These are phyloP conservation scores for Fusarium chuoi DNA, from an alignment of 2,329 filamentous ascomycete genomes.

Conservation along the genomic window DNA sequence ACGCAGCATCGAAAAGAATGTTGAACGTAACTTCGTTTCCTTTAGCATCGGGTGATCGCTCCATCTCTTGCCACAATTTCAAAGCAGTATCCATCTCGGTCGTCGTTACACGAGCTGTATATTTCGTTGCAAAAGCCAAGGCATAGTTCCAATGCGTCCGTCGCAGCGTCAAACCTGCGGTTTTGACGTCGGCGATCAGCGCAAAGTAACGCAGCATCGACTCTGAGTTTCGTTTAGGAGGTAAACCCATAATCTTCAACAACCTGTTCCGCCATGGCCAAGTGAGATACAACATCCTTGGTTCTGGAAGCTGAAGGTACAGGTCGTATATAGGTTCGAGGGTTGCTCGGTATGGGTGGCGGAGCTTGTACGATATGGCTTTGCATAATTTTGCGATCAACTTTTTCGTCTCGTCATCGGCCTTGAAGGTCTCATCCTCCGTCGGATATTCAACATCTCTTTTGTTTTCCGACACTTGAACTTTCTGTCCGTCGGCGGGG, in stretches of 20 bases:
- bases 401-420: slow-evolving; percentile 49
- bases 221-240: slow-evolving; percentile 63
- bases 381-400: slow-evolving; percentile 53
- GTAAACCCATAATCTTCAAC: slow-evolving; percentile 74
- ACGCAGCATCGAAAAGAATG: slow-evolving; percentile 87
- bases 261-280: slow-evolving; percentile 68
- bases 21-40: slow-evolving; percentile 89
- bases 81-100: slow-evolving; percentile 71
- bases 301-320: slow-evolving; percentile 63
- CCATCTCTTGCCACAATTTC: slow-evolving; percentile 90
- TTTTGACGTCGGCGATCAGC: slow-evolving; percentile 84
- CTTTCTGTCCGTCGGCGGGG: slow-evolving; percentile 57
- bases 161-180: slow-evolving; percentile 74
- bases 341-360: slow-evolving; percentile 53
- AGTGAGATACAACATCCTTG: slow-evolving; percentile 61
- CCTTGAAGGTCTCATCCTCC: slow-evolving; percentile 51
- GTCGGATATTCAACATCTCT: slow-evolving; percentile 61
- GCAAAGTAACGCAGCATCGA: slow-evolving; percentile 86
- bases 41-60: slow-evolving; percentile 71
- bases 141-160: slow-evolving; percentile 84
- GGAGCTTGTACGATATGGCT: slow-evolving; percentile 54
- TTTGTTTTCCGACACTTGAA: slow-evolving; percentile 62
- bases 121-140: slow-evolving; percentile 80
- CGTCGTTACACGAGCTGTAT: slow-evolving; percentile 68
- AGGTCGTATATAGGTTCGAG: slow-evolving; percentile 59